phyloP scores from a whole-genome alignment of 176 grass and related monocot species.

The Elymus sibiricus region DNA sequence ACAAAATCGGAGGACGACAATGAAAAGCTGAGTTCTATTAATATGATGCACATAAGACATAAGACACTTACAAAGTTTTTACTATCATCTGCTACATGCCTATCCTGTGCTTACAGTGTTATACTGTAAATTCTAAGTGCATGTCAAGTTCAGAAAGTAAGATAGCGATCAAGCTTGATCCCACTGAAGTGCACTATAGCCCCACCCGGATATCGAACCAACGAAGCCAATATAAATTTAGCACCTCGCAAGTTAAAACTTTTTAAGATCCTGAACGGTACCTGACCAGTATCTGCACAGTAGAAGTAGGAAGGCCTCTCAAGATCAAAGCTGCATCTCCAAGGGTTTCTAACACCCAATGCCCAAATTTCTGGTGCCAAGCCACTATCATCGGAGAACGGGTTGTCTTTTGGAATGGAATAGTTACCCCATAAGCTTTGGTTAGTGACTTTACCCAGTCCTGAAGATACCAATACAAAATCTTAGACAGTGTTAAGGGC shows the following conservation, averaged over 20 bases:
- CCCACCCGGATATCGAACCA: neutral
- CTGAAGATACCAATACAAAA: neutral
- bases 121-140: neutral
- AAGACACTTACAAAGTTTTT: neutral
- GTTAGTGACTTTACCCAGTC: conserved; percentile 29
- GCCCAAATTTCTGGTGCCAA: conserved; percentile 82
- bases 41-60: neutral
- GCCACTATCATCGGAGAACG: conserved; percentile 43
- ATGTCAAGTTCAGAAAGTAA: neutral
- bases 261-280: conserved; percentile 16
- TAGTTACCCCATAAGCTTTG: conserved; percentile 88
- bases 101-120: neutral
- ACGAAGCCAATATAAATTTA: neutral
- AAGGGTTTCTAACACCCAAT: conserved; percentile 85
- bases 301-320: conserved; percentile 86
- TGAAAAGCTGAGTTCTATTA: neutral
- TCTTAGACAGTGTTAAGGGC: neutral
- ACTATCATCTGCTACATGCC: neutral
- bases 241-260: neutral
- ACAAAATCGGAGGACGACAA: neutral
- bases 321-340: conserved; percentile 91
- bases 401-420: conserved; percentile 89
- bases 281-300: conserved; percentile 86
- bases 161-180: neutral
- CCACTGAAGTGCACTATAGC: neutral